phyloP scores from a whole-genome alignment of 2,329 filamentous ascomycete species.

The Colletotrichum agaves region DNA sequence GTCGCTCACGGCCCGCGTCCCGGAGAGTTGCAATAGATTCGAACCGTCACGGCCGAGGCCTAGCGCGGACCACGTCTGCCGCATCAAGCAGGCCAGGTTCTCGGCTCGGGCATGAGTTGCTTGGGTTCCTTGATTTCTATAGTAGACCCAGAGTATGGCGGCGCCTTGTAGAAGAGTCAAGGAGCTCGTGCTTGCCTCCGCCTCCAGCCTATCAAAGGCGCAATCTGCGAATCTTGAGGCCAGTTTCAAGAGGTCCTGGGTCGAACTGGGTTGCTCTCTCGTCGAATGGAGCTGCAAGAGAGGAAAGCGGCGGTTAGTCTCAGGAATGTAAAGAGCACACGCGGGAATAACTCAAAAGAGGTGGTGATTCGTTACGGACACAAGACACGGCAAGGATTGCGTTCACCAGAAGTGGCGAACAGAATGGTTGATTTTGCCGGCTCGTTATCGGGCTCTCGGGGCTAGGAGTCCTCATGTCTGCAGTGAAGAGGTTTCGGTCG shows the following conservation, averaged over 20 bases:
- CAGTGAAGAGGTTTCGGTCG: constrained; percentile 35
- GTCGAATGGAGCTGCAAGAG: constrained; percentile 8
- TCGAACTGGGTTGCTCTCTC: not conserved
- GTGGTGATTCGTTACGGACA: constrained; percentile 27
- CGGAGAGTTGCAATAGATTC: not conserved
- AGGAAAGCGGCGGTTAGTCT: not conserved
- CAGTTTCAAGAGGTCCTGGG: not conserved
- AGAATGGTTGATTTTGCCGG: constrained; percentile 30
- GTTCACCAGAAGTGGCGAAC: constrained; percentile 41
- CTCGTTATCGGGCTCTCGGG: too few relatives aligned
- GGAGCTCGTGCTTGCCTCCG: not conserved
- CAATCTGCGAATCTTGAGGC: not conserved
- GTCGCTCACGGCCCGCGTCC: not conserved
- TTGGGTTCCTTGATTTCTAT: not conserved
- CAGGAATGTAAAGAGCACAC: not conserved
- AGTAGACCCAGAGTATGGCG: constrained; percentile 37
- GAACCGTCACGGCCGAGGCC: not conserved
- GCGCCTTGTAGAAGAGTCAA: constrained; percentile 39
- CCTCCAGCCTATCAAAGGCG: constrained; percentile 22
- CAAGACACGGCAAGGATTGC: constrained; percentile 39
- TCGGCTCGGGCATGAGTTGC: not conserved
- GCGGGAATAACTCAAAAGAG: not conserved
- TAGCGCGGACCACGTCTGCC: not conserved
- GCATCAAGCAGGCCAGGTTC: not conserved
- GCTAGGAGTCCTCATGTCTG: constrained; percentile 26